Percentiles rank a stretch among this genome's conserved stretches.
Evolutionary conservation across 176 grass and related monocot genomes (phyloP).

Genomic region (Oryza australiensis): DNA sequence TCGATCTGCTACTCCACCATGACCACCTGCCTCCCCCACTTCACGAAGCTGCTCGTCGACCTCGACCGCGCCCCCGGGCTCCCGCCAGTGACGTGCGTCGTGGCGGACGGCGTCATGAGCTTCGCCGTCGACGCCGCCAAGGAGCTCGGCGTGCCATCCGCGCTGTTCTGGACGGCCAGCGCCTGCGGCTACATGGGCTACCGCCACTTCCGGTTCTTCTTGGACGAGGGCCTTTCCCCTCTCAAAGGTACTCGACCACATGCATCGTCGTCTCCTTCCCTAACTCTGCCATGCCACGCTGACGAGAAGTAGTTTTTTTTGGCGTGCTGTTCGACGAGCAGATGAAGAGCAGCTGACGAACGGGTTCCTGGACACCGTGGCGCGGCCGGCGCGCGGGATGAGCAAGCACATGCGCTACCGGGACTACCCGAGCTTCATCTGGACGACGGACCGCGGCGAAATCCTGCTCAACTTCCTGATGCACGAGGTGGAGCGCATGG

Average conservation of each 20-base stretch:
- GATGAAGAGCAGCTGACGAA: constrained; percentile 47
- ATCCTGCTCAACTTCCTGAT: constrained; percentile 28
- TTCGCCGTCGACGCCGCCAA: constrained; percentile 46
- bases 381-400: constrained; percentile 31
- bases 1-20: constrained; percentile 31
- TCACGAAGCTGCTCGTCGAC: constrained; percentile 17
- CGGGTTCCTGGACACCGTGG: constrained; percentile 44
- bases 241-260: constrained; percentile 41
- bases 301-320: too few species aligned
- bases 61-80: constrained; percentile 17
- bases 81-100: constrained; percentile 55
- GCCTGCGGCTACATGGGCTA: constrained; percentile 45
- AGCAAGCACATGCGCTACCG: constrained; percentile 36
- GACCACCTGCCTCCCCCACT: constrained; percentile 34
- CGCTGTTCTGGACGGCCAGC: constrained; percentile 54
- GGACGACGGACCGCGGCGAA: constrained; percentile 39
- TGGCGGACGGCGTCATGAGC: constrained; percentile 46
- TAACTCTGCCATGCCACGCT: too few species aligned
- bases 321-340: neutral
- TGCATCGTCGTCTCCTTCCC: too few species aligned
- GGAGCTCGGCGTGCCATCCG: constrained; percentile 39
- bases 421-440: constrained; percentile 47
- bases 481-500: constrained; percentile 6
- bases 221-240: constrained; percentile 52
- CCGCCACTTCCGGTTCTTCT: constrained; percentile 36